Evolutionary conservation across 2,329 filamentous ascomycete species (phyloP).

Genomic region (Pseudogymnoascus sp.): DNA sequence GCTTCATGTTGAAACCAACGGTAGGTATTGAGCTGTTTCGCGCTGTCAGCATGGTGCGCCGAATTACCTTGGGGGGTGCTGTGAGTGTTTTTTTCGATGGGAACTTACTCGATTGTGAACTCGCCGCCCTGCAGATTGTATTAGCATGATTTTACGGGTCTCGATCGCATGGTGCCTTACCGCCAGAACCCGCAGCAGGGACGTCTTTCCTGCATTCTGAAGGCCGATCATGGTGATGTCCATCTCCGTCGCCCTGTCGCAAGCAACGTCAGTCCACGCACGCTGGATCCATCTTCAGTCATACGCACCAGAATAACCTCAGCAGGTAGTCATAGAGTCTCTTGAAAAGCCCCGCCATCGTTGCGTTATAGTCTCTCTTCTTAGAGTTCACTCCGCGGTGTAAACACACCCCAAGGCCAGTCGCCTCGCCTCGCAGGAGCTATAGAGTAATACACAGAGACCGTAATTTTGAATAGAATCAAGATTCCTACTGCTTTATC

Average conservation of each 20-base stretch:
- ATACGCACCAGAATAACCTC: conserved; percentile 86
- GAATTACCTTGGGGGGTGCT: conserved; percentile 12
- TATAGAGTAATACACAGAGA: not conserved
- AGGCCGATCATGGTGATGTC: conserved; percentile 98
- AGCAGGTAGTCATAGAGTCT: conserved; percentile 97
- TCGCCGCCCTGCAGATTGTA: conserved; percentile 69
- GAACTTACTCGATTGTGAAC: conserved; percentile 93
- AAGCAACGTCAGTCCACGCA: not conserved
- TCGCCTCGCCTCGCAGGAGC: not conserved
- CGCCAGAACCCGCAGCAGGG: conserved; percentile 83
- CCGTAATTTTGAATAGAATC: not conserved
- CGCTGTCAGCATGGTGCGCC: conserved; percentile 32
- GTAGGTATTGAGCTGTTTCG: conserved; percentile 85
- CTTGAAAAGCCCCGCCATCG: conserved; percentile 87
- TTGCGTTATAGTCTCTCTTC: conserved; percentile 26
- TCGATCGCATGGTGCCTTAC: conserved; percentile 51
- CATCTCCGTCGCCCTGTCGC: conserved; percentile 89
- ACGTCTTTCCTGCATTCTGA: conserved; percentile 97
- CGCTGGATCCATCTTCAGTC: not conserved
- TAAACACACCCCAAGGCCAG: not conserved
- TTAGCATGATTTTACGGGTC: conserved; percentile 15
- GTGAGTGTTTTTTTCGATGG: conserved; percentile 10
- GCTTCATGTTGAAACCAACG: conserved; percentile 98
- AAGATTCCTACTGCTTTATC: not conserved
- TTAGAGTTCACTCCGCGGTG: not conserved